Evolutionary conservation across 2,329 filamentous ascomycete species (phyloP).

Genomic region (Penicillium sp.): DNA sequence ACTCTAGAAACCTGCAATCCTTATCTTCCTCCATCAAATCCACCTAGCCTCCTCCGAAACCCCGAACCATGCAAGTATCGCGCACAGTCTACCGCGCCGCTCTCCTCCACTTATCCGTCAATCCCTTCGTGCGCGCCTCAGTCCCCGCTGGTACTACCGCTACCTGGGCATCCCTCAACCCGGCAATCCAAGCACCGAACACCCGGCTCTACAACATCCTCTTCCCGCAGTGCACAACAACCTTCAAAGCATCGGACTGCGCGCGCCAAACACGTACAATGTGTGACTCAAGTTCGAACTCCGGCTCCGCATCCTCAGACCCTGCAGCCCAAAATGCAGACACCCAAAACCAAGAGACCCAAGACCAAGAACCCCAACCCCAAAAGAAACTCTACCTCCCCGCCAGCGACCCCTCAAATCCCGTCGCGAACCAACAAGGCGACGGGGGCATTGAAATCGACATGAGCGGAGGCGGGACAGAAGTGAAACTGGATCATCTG

Average conservation of each 20-base stretch:
- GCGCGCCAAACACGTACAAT: slow-evolving; percentile 18
- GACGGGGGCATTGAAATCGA: slow-evolving; percentile 69
- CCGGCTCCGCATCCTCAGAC: neutral
- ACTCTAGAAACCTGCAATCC: neutral
- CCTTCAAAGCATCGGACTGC: slow-evolving; percentile 5
- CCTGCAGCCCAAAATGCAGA: neutral
- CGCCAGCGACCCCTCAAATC: slow-evolving; percentile 47
- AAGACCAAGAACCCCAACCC: slow-evolving; percentile 7
- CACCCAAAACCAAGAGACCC: slow-evolving; percentile 2
- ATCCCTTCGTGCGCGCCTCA: slow-evolving; percentile 18
- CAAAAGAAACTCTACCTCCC: slow-evolving; percentile 50
- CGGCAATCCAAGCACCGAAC: slow-evolving; percentile 4
- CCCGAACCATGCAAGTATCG: slow-evolving; percentile 22
- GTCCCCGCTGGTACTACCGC: slow-evolving; percentile 3
- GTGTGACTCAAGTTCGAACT: slow-evolving; percentile 8
- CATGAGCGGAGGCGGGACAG: slow-evolving; percentile 31
- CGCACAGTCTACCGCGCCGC: slow-evolving; percentile 23
- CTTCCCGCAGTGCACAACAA: slow-evolving; percentile 23
- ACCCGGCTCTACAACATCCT: slow-evolving; percentile 20
- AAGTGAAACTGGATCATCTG: slow-evolving; percentile 56
- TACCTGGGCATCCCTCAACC: slow-evolving; percentile 4
- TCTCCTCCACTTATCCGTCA: slow-evolving; percentile 22
- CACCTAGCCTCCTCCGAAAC: neutral
- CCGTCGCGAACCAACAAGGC: slow-evolving; percentile 53
- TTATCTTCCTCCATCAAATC: neutral